Evolutionary conservation across 1,284 basidiomycete genomes (phyloP).

Genomic region (Malassezia caprae): DNA sequence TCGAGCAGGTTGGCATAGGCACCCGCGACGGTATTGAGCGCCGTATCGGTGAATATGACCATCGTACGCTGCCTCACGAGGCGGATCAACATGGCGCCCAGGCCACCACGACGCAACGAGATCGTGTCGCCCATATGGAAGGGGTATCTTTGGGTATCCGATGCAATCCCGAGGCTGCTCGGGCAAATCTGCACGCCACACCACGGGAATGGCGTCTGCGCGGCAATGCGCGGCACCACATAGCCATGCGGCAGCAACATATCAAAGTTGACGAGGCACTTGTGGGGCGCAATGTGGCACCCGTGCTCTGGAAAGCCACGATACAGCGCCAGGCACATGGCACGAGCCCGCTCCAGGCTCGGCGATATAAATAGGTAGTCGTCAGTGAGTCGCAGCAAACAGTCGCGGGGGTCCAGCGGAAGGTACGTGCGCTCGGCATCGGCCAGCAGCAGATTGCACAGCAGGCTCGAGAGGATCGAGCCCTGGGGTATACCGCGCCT

Average conservation of each 20-base stretch:
- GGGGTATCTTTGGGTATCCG: slow-evolving; percentile 28
- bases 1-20: slow-evolving; percentile 76
- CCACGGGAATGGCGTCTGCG: slow-evolving; percentile 33
- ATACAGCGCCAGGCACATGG: slow-evolving; percentile 71
- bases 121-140: slow-evolving; percentile 42
- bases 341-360: slow-evolving; percentile 56
- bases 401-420: not conserved
- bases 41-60: slow-evolving; percentile 65
- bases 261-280: slow-evolving; percentile 75
- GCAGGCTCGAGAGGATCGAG: slow-evolving; percentile 72
- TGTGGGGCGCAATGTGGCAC: slow-evolving; percentile 74
- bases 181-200: slow-evolving; percentile 38
- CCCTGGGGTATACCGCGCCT: slow-evolving; percentile 89
- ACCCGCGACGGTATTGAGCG: slow-evolving; percentile 58
- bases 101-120: slow-evolving; percentile 37
- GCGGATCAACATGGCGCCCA: slow-evolving; percentile 33
- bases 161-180: slow-evolving; percentile 23
- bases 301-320: slow-evolving; percentile 69
- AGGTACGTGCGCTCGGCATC: slow-evolving; percentile 60
- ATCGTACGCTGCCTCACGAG: slow-evolving; percentile 49
- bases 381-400: slow-evolving; percentile 67
- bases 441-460: slow-evolving; percentile 76
- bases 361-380: slow-evolving; percentile 87
- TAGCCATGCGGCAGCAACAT: slow-evolving; percentile 63
- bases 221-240: slow-evolving; percentile 34